Conservation (phyloP, 208 protist genomes). For the Leishmania aethiopica region DNA sequence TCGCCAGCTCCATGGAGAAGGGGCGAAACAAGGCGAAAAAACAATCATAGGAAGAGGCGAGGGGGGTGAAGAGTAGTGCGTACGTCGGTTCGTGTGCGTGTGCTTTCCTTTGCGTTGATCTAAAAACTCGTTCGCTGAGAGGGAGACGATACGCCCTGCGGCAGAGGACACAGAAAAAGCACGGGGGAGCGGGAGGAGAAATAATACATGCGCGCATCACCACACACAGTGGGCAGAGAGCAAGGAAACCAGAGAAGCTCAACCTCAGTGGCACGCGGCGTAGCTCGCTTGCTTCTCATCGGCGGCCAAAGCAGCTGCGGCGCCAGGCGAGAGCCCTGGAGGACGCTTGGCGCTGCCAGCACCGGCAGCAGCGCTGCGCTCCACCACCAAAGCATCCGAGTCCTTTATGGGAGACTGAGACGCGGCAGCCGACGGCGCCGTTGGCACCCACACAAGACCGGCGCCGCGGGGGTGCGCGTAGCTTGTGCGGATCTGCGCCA, state of each 20-base stretch:
- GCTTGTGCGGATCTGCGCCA: slow-evolving; percentile 51
- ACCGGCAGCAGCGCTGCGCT: slow-evolving; percentile 8
- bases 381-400: slow-evolving; percentile 11
- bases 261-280: slow-evolving; percentile 3
- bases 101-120: not conserved
- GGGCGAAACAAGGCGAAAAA: not conserved
- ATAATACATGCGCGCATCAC: not conserved
- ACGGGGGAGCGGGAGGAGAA: not conserved
- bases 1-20: not conserved
- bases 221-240: not conserved
- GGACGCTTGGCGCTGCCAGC: slow-evolving; percentile 10
- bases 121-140: not conserved
- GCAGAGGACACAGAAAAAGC: not conserved
- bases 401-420: slow-evolving; percentile 17
- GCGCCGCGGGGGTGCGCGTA: slow-evolving; percentile 66
- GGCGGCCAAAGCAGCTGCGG: slow-evolving; percentile 27
- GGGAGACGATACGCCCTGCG: no score
- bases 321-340: slow-evolving; percentile 29
- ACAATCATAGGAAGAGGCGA: not conserved
- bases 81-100: not conserved
- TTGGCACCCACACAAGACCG: slow-evolving; percentile 76
- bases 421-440: not conserved
- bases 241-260: not conserved
- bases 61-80: not conserved
- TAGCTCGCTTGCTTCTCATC: slow-evolving; percentile 28